These are phyloP conservation scores for Hypoxylon rickii DNA, from an alignment of 495 filamentous ascomycete species.

Conservation along the genomic window DNA sequence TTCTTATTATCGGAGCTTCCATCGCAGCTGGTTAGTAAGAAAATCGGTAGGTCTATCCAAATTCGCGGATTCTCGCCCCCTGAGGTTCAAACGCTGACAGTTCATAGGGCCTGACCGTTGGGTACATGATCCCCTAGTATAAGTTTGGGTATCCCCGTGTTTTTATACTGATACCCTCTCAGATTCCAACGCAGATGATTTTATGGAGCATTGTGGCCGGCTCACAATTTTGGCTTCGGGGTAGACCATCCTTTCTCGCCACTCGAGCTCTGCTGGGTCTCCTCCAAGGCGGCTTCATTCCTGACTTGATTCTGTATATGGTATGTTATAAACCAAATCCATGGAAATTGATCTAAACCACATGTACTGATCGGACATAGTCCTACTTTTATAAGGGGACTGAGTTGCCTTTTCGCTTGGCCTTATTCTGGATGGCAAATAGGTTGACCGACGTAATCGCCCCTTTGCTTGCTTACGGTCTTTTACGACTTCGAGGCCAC, in stretches of 20 bases:
- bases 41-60: constrained; percentile 73
- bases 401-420: constrained; percentile 66
- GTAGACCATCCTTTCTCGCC: constrained; percentile 59
- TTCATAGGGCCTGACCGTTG: constrained; percentile 69
- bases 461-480: constrained; percentile 66
- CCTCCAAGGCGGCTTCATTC: constrained; percentile 67
- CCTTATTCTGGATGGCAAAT: constrained; percentile 69
- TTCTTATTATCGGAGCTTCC: constrained; percentile 74
- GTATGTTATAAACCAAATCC: constrained; percentile 8
- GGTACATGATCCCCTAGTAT: too few species aligned
- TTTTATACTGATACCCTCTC: too few species aligned
- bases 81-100: too few species aligned
- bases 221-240: constrained; percentile 66
- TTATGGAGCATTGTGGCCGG: constrained; percentile 73
- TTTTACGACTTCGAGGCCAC: constrained; percentile 61
- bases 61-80: constrained; percentile 48
- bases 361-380: too few species aligned
- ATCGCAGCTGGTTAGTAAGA: constrained; percentile 75
- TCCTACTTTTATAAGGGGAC: constrained; percentile 69
- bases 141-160: too few species aligned
- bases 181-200: constrained; percentile 78
- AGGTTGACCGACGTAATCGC: constrained; percentile 57
- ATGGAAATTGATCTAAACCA: too few species aligned
- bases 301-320: constrained; percentile 61
- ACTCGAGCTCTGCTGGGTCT: constrained; percentile 70